Evolutionary conservation across 2,329 filamentous ascomycete species (phyloP).

Genomic region (Colletotrichum karsti): DNA sequence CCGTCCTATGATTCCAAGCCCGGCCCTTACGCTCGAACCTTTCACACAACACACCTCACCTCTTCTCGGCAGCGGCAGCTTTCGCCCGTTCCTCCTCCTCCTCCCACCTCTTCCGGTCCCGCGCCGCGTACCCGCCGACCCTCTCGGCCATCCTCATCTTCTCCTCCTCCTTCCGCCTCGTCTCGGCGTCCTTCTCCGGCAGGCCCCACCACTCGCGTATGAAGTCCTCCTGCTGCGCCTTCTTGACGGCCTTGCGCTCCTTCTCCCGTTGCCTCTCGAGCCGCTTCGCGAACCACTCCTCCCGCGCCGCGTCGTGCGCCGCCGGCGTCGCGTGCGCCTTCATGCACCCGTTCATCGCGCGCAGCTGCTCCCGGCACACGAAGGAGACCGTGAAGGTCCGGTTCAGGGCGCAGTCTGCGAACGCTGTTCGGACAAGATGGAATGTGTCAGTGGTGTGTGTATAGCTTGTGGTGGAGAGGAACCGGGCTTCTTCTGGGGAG

Average conservation of each 20-base stretch:
- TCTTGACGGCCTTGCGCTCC: conserved; percentile 68
- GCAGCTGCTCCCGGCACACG: conserved; percentile 81
- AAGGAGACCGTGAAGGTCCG: conserved; percentile 90
- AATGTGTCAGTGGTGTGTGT: background rate
- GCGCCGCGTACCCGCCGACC: conserved; percentile 61
- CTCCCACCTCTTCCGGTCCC: conserved; percentile 40
- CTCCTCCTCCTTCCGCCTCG: conserved; percentile 59
- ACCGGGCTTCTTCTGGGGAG: no score
- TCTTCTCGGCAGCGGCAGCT: conserved; percentile 1
- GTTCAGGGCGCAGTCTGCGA: conserved; percentile 87
- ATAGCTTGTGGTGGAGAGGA: no score
- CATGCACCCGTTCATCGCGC: conserved; percentile 96
- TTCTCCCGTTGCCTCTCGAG: conserved; percentile 74
- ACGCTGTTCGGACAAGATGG: conserved; percentile 66
- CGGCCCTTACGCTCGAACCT: background rate
- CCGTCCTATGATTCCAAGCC: background rate
- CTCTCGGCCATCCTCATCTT: conserved; percentile 59
- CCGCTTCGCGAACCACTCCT: conserved; percentile 89
- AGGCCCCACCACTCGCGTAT: conserved; percentile 75
- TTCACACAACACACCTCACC: background rate
- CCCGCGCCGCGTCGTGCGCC: conserved; percentile 87
- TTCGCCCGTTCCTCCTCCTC: conserved; percentile 15
- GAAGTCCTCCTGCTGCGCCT: conserved; percentile 70
- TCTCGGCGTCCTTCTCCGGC: conserved; percentile 63
- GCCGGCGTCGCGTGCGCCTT: conserved; percentile 82